Evolutionary conservation across 306 rosid species (phyloP).

Genomic region (Canavalia ensiformis): DNA sequence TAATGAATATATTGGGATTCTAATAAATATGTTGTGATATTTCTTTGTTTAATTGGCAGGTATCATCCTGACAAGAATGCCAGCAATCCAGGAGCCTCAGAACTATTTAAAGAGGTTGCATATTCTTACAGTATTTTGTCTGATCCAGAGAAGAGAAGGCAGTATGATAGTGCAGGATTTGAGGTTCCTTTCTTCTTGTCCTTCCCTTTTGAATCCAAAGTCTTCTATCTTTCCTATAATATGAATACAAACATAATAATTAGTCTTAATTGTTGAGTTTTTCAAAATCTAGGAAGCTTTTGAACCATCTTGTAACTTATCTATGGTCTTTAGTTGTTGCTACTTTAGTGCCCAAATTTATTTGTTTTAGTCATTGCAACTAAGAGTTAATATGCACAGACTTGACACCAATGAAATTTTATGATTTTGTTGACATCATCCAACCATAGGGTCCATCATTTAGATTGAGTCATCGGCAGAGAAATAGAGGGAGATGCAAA

Average conservation of each 20-base stretch:
- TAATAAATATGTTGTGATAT: neutral
- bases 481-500: too few species aligned
- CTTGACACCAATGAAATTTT: too few species aligned
- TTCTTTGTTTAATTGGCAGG: conserved; percentile 56
- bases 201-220: conserved; percentile 31
- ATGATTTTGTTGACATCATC: too few species aligned
- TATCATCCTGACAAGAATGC: conserved; percentile 99
- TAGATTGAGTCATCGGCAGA: too few species aligned
- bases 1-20: conserved; percentile 11
- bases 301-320: conserved; percentile 1
- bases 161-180: conserved; percentile 93
- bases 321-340: too few species aligned
- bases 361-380: too few species aligned
- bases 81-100: conserved; percentile 93
- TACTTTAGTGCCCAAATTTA: too few species aligned
- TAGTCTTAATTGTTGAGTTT: too few species aligned
- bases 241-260: conserved; percentile 9
- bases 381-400: too few species aligned
- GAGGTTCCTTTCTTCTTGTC: conserved; percentile 69
- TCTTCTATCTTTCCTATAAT: neutral
- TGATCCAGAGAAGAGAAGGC: conserved; percentile 97
- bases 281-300: neutral
- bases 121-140: conserved; percentile 93
- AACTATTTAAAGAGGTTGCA: conserved; percentile 95
- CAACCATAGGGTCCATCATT: too few species aligned